Conservation (phyloP, 2,329 filamentous ascomycete genomes). For the Ramularia endophylla region DNA sequence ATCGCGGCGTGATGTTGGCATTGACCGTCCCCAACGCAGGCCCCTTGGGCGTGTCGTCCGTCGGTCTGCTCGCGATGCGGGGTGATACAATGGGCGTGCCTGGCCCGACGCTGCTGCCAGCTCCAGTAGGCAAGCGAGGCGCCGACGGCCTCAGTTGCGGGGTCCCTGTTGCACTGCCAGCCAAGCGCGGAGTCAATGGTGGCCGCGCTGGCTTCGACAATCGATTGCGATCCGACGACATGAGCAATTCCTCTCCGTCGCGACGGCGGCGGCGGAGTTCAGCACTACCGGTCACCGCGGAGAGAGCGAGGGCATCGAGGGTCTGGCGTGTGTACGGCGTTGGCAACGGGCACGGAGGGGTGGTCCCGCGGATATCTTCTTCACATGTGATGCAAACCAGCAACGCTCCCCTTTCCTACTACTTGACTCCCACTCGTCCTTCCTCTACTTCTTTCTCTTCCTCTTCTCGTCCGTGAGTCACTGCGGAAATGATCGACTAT, state of each 20-base stretch:
- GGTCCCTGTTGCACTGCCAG: constrained; percentile 19
- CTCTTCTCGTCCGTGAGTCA: no score
- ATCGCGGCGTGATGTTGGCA: constrained; percentile 72
- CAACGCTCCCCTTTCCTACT: no score
- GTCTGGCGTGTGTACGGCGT: no score
- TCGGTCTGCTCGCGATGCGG: constrained; percentile 12
- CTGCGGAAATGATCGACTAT: no score
- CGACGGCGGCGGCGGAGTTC: background rate
- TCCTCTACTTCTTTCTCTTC: no score
- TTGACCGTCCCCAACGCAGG: constrained; percentile 54
- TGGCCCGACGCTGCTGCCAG: constrained; percentile 3
- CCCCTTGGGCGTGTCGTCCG: constrained; percentile 44
- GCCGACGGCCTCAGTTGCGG: constrained; percentile 28
- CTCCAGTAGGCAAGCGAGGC: constrained; percentile 24
- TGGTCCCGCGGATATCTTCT: no score
- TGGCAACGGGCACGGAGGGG: no score
- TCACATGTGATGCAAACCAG: no score
- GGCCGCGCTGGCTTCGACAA: constrained; percentile 37
- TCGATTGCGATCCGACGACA: constrained; percentile 15
- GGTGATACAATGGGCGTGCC: constrained; percentile 34
- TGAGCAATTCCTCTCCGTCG: constrained; percentile 6
- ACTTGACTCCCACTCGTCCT: no score
- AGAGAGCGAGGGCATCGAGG: no score
- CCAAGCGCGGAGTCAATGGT: constrained; percentile 55
- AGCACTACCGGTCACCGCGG: background rate